Evolutionary conservation across 202 grass and related monocot species (phyloP), one percentile per base, ranked within the genome.

Genomic region (Bolboschoenoplectus hybrid): DNA sequence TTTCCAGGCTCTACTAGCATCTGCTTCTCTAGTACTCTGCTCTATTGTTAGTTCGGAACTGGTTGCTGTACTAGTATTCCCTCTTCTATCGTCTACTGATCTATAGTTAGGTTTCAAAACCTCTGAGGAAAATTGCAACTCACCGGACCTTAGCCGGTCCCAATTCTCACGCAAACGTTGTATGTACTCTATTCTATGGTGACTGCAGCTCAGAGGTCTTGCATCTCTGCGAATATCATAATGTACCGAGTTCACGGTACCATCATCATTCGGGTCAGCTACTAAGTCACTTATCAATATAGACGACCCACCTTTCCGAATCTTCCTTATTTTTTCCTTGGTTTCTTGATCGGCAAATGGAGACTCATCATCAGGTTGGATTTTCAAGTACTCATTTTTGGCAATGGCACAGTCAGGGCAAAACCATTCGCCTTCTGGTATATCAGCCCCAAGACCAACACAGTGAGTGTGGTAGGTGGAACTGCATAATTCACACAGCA

Each of bases 381-480:
- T 86, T 81, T 87, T 90, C 60, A 74, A 90, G 51, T 94, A 90
- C 20, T 89, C 87, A 39, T 92, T 89, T 66, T 71, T 94, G 83
- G 83, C 66, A 9, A 75, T 81, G 1, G 58, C 49, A 4, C 92
- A 97, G 63, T 97, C 92, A 4, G 80, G 85, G 67, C 95, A 97
- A 83, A 90, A 94, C 95, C 95, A 97, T 74, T 94, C 95, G n/a
- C 85, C 95, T 45, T 89, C 86, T 3, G 95, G 91, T 82, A 94
- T 82, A 36, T 67, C 52, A 19, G 49, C 63, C 44, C 92, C 92
- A 7, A 97, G 82, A 61, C 91, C 95, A 8, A 55, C 85, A 71
- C 95, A 97, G 52, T 91, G 91, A 3, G 91, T 89, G 74, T 97
- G 93, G 16, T 70, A 63, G 3, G 66, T 89, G 7, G 53, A 74